These are phyloP conservation scores for Aspergillus incahuasiensis DNA, from an alignment of 495 filamentous ascomycete species.

Conservation along the genomic window DNA sequence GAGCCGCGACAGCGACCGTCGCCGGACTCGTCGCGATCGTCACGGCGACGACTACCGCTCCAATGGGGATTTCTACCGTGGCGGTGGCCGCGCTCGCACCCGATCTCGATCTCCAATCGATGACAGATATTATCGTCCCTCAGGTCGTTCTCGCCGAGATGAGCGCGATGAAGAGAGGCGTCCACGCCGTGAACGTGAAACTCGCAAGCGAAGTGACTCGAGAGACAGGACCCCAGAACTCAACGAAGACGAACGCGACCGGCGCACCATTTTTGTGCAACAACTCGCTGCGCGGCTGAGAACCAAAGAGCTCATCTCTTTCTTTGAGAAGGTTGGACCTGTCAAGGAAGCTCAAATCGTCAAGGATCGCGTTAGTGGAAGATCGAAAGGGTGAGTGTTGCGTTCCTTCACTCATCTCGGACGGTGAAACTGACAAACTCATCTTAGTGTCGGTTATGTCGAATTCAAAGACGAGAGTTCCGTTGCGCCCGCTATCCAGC, in stretches of 20 bases:
- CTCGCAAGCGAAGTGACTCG: conserved; percentile 49
- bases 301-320: conserved; percentile 86
- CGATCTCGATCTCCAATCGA: conserved; percentile 71
- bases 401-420: background rate
- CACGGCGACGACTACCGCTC: conserved; percentile 60
- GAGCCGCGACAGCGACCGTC: conserved; percentile 74
- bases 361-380: conserved; percentile 94
- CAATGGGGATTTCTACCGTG: conserved; percentile 70
- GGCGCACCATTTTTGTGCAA: conserved; percentile 96
- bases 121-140: conserved; percentile 73
- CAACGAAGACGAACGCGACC: conserved; percentile 94
- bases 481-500: conserved; percentile 87
- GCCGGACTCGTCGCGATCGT: conserved; percentile 76
- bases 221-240: conserved; percentile 57
- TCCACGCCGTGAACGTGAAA: conserved; percentile 51
- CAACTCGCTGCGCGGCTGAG: conserved; percentile 90
- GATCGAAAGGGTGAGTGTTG: conserved; percentile 85
- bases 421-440: conserved; percentile 19
- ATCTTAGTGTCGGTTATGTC: conserved; percentile 89
- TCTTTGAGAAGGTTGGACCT: conserved; percentile 94
- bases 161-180: conserved; percentile 50
- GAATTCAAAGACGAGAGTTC: conserved; percentile 98
- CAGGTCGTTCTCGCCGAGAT: conserved; percentile 51
- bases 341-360: conserved; percentile 99
- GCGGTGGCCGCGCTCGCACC: conserved; percentile 62